Evolutionary conservation across 176 grass and related monocot species (phyloP), one percentile per base, ranked within the genome.

Genomic region (bread wheat (Triticum aestivum)): DNA sequence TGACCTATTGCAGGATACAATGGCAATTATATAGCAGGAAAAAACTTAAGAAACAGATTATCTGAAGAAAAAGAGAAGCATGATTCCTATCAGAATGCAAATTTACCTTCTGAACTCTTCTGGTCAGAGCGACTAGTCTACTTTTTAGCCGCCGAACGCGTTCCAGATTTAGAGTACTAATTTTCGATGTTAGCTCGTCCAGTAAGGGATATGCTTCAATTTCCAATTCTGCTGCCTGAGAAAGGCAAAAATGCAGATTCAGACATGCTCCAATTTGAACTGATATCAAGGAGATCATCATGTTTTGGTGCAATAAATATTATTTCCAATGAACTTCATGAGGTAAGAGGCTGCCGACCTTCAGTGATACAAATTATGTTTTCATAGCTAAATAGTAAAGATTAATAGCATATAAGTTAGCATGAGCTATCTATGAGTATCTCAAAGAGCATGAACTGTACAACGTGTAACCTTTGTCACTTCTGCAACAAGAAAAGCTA

Each of bases 121-220:
- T 86, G 35, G 94, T 98, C 82, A 98, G 84, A 64, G 97, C 87
- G 81, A 98, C 93, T 73, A 98, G 83, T 83, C 92, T 91, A 78
- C 97, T 96, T 92, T 98, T 98, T 73, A 98, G 79, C 12, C 97
- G 92, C 18, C 94, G 87, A 29, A 84, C 97, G 54, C 88, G 84
- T 82, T 98, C 97, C 92, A 98, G 91, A 88, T 94, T 96, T 72
- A 98, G 77, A 41, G 94, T 98, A 79, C 94, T 98, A 51, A 98
- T 96, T 86, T 94, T 98, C 18, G 94, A 98, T 34, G 97, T 98
- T 39, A 98, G 74, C 85, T 98, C 97, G 78, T 98, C 97, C 70
- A 98, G 84, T 80, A 98, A 88, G 29, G 97, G 97, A 73, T 98
- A 98, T 39, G 97, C 97, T 79, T 98, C 94, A 45, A 96, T 92